A percentile compares a stretch with the other conserved stretches of the same genome.
These are phyloP conservation scores for Cokeromyces recurvatus DNA, from an alignment of 371 early-diverging fungal species.

Conservation along the genomic window DNA sequence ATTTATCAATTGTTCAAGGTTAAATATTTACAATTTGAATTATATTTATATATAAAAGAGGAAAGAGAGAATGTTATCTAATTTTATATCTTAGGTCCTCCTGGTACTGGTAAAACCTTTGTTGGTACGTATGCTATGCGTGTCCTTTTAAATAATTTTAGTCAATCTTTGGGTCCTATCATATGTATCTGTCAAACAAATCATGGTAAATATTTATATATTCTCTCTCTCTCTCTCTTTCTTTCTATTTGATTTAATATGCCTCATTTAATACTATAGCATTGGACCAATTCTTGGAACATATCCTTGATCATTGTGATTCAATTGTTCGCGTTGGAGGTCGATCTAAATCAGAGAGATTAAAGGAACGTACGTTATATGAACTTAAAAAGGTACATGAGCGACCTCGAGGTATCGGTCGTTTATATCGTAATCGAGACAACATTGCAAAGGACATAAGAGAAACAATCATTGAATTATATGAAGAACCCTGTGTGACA, in stretches of 20 bases:
- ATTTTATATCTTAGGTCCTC: conserved; percentile 43
- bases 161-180: conserved; percentile 43
- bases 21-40: not conserved
- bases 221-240: not conserved
- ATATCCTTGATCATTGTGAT: conserved; percentile 40
- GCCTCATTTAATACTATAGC: no score
- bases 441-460: conserved; percentile 35
- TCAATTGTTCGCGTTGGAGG: conserved; percentile 61
- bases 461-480: conserved; percentile 34
- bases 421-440: conserved; percentile 32
- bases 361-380: conserved; percentile 39
- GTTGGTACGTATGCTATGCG: conserved; percentile 60
- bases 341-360: conserved; percentile 46
- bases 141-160: conserved; percentile 48
- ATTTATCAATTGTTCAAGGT: conserved; percentile 57
- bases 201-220: conserved; percentile 37
- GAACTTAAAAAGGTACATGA: conserved; percentile 37
- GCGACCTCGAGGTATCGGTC: conserved; percentile 20
- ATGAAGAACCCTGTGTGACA: conserved; percentile 48
- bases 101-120: conserved; percentile 72
- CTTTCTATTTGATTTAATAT: no score
- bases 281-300: conserved; percentile 68
- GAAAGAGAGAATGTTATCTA: not conserved
- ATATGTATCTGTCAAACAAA: conserved; percentile 69
- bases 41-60: not conserved